Conservation (phyloP, 768 basidiomycete species). For the Pulveroboletus frians region DNA sequence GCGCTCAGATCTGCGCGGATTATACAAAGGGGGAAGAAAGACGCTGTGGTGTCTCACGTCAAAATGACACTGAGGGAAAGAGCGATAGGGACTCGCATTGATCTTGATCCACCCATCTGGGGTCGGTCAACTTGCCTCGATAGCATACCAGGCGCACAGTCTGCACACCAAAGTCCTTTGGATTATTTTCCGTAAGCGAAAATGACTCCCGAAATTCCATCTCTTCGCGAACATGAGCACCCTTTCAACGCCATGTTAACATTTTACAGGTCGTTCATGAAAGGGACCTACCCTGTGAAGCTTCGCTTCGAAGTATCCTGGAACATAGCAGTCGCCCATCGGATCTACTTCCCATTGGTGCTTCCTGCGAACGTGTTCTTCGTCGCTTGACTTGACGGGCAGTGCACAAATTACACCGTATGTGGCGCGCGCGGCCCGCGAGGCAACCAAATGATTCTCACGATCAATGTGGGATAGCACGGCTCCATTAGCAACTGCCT, state of each 20-base stretch:
- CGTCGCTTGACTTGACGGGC: background rate
- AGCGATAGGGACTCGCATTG: background rate
- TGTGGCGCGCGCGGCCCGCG: slow-evolving; percentile 3
- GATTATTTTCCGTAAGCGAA: slow-evolving; percentile 1
- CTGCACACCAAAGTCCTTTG: slow-evolving; percentile 2
- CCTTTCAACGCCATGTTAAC: background rate
- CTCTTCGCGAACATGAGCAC: background rate
- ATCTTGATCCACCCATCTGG: slow-evolving; percentile 15
- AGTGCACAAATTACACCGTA: slow-evolving; percentile 7
- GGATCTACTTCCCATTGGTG: slow-evolving; percentile 7
- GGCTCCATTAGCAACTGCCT: slow-evolving; percentile 7
- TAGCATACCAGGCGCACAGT: slow-evolving; percentile 6
- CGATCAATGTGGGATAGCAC: slow-evolving; percentile 5
- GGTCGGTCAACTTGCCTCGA: slow-evolving; percentile 4
- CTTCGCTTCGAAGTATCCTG: slow-evolving; percentile 12
- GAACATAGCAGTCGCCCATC: slow-evolving; percentile 6
- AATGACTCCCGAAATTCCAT: slow-evolving; percentile 11
- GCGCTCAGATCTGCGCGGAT: slow-evolving; percentile 2
- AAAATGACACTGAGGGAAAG: background rate
- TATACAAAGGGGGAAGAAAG: slow-evolving; percentile 4
- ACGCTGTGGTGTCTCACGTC: background rate
- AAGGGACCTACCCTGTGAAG: slow-evolving; percentile 3
- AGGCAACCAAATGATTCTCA: background rate
- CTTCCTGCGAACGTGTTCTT: slow-evolving; percentile 8
- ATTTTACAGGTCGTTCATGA: background rate